These are phyloP conservation scores for Pluteus cervinus DNA, from an alignment of 768 basidiomycete species.

Conservation along the genomic window DNA sequence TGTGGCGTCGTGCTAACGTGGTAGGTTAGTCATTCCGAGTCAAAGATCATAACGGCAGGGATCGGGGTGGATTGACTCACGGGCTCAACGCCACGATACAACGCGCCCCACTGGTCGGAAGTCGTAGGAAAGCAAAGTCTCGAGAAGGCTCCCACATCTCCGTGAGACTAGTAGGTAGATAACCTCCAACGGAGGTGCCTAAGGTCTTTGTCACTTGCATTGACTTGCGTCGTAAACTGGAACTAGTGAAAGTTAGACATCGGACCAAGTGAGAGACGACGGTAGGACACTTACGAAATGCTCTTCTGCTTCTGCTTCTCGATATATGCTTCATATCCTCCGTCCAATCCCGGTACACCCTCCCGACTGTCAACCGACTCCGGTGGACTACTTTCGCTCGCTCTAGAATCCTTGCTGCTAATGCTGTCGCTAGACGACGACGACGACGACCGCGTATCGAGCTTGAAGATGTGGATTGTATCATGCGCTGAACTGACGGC, in stretches of 20 bases:
- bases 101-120: conserved; percentile 73
- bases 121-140: conserved; percentile 86
- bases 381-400: conserved; percentile 46
- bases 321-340: conserved; percentile 82
- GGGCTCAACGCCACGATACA: conserved; percentile 73
- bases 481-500: conserved; percentile 90
- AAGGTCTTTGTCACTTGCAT: conserved; percentile 70
- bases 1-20: conserved; percentile 79
- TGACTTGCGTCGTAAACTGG: conserved; percentile 61
- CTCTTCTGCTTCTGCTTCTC: conserved; percentile 66
- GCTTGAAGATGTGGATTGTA: conserved; percentile 95
- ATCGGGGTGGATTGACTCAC: not conserved
- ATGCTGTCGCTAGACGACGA: conserved; percentile 8
- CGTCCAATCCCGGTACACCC: conserved; percentile 54
- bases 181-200: conserved; percentile 76
- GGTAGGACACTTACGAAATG: conserved; percentile 42
- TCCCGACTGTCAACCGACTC: conserved; percentile 63
- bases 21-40: not conserved
- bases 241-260: conserved; percentile 17
- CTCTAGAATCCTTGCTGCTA: conserved; percentile 7
- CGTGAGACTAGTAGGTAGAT: conserved; percentile 82
- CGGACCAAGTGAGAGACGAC: not conserved
- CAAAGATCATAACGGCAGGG: not conserved
- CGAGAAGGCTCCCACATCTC: conserved; percentile 97
- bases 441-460: conserved; percentile 32